These are phyloP conservation scores for Citrus glauca DNA, from an alignment of 345 rosid genomes.

Conservation along the genomic window DNA sequence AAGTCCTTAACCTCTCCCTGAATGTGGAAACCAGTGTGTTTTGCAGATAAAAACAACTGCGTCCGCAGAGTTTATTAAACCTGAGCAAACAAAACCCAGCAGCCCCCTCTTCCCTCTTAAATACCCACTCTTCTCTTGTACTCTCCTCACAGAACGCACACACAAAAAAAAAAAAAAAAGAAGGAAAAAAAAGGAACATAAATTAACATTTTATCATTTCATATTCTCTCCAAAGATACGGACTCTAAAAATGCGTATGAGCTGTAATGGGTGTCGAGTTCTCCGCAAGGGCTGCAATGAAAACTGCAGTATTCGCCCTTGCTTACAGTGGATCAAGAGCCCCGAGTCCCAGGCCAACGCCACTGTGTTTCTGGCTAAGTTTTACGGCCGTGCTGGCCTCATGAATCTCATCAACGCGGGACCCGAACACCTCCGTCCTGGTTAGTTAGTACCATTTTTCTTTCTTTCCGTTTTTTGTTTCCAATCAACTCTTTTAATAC, in stretches of 20 bases:
- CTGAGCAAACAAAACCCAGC: conserved; percentile 24
- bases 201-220: not conserved
- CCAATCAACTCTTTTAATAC: not conserved
- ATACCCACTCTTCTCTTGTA: not conserved
- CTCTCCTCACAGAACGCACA: not conserved
- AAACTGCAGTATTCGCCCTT: conserved; percentile 83
- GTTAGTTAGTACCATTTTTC: conserved; percentile 39
- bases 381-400: conserved; percentile 95
- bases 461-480: not conserved
- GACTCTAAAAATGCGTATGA: conserved; percentile 62
- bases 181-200: not conserved
- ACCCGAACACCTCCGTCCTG: conserved; percentile 93
- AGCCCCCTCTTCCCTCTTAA: conserved; percentile 12
- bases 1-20: conserved; percentile 14
- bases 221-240: not conserved
- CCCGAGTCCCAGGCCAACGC: conserved; percentile 94
- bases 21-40: conserved; percentile 39
- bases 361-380: conserved; percentile 95
- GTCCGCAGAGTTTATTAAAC: conserved; percentile 16
- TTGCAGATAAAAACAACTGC: conserved; percentile 35
- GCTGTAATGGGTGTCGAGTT: conserved; percentile 97
- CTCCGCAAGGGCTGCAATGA: conserved; percentile 96
- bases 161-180: not conserved
- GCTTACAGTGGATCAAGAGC: conserved; percentile 93
- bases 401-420: conserved; percentile 97